Percentiles rank a stretch among this genome's conserved stretches.
Evolutionary conservation across 164 flowering plant genomes (phyloP).

Genomic region (Nymphaea colorata): DNA sequence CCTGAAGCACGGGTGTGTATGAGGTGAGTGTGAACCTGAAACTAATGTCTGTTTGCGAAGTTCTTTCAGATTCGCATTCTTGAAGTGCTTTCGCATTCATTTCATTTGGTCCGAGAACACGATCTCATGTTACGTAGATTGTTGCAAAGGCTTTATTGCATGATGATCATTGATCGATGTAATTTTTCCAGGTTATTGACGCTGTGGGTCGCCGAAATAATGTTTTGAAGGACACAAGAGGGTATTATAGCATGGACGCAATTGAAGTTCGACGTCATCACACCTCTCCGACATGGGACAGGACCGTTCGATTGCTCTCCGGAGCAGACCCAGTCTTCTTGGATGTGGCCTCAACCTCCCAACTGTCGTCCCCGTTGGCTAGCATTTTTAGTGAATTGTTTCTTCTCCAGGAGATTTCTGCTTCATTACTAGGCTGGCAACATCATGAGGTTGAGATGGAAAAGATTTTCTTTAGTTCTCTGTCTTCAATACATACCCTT

Average conservation of each 20-base stretch:
- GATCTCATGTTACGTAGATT: too few species aligned
- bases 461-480: constrained; percentile 54
- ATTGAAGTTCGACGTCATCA: constrained; percentile 15
- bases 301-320: constrained; percentile 9
- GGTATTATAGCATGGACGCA: constrained; percentile 16
- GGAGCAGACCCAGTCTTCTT: constrained; percentile 25
- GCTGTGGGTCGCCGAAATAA: constrained; percentile 23
- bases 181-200: constrained; percentile 53
- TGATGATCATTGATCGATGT: constrained; percentile 7
- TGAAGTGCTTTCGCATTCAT: too few species aligned
- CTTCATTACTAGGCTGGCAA: constrained; percentile 20
- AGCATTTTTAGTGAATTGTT: constrained; percentile 26
- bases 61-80: too few species aligned
- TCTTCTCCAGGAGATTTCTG: constrained; percentile 52
- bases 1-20: too few species aligned
- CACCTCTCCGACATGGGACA: constrained; percentile 10
- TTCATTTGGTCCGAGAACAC: too few species aligned
- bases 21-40: too few species aligned
- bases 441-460: constrained; percentile 24
- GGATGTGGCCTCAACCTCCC: constrained; percentile 11
- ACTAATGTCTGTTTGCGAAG: too few species aligned
- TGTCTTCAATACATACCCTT: constrained; percentile 46
- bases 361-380: constrained; percentile 17
- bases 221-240: constrained; percentile 21
- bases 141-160: too few species aligned